Conservation (phyloP, 2,329 filamentous ascomycete genomes). For the Beauveria varroae region DNA sequence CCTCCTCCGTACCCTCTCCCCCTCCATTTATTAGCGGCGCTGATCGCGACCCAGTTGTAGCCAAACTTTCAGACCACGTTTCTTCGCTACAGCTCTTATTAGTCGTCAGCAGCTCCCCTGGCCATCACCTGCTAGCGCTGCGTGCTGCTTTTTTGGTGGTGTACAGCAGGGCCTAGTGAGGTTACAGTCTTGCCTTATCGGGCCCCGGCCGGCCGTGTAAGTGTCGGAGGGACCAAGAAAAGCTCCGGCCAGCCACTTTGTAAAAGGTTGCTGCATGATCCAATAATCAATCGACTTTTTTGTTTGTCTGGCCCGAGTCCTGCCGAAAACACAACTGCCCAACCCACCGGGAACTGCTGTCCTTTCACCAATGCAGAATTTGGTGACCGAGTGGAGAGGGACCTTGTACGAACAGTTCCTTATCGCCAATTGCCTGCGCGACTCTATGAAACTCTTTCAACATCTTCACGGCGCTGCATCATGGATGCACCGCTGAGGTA, state of each 20-base stretch:
- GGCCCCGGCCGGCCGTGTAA: background rate
- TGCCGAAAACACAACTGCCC: background rate
- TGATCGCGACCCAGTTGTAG: background rate
- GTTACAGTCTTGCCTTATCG: background rate
- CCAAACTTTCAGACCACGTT: conserved; percentile 7
- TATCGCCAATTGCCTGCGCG: background rate
- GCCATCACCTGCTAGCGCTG: background rate
- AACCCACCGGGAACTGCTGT: background rate
- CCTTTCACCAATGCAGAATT: background rate
- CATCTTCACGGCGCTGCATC: background rate
- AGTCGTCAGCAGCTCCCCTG: background rate
- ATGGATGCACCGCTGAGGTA: background rate
- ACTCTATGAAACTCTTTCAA: background rate
- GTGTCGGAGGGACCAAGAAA: background rate
- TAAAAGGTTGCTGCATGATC: background rate
- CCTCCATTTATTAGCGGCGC: background rate
- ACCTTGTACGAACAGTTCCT: background rate
- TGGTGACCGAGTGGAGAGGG: background rate
- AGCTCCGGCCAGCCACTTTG: background rate
- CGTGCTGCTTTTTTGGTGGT: background rate
- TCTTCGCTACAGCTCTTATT: background rate
- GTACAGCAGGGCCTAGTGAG: background rate
- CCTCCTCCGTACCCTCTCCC: background rate
- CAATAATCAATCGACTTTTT: background rate
- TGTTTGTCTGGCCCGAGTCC: background rate